Base-by-base conservation (phyloP, 805 yeast genomes). In the Torulaspora maleeae region DNA sequence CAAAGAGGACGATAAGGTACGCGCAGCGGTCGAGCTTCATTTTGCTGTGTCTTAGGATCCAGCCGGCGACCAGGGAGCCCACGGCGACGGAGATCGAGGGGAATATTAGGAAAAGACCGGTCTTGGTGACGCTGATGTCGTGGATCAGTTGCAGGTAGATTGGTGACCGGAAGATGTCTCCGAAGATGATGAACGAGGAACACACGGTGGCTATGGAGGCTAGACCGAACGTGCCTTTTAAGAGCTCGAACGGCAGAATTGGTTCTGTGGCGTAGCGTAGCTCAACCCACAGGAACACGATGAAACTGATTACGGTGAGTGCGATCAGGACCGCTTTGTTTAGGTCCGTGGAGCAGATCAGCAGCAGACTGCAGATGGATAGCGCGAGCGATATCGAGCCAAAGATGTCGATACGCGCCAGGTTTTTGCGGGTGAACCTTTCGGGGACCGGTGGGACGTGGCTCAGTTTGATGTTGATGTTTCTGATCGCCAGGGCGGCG, bases 361-460 rank as follows among this genome's bases (percentile, higher is more conserved):
- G 63, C 58, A 78, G 61, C 6, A 75, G 50, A 5, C 71, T 59
- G 56, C 73, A 67, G 37, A 78, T 69, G 0, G 84, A 68, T 0
- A 73, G 48, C 0, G 85, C 88, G 45, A 87, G 72, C 25, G 79
- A 64, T 27, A 74, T 56, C 1, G 88, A 75, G 1, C 95, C 95
- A n/a, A 71, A 59, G 53, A 82, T 72, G 58, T 86, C 95, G 29
- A 87, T 74, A 33, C 83, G 70, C 41, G 73, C 71, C 52, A 84
- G 58, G 51, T 80, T 76, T 19, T 67, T 66, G 50, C 69, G 66
- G 1, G 68, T 59, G 41, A 67, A 70, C 45, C 76, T 63, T 15
- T 77, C 79, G 7, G 68, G 56, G 1, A 69, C 34, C 59, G 61
- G 84, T 75, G 60, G 74, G 52, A 37, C 79, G 80, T 42, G 83